Base-by-base conservation (phyloP, 2,329 filamentous ascomycete species). In the Pseudonectria foliicola region DNA sequence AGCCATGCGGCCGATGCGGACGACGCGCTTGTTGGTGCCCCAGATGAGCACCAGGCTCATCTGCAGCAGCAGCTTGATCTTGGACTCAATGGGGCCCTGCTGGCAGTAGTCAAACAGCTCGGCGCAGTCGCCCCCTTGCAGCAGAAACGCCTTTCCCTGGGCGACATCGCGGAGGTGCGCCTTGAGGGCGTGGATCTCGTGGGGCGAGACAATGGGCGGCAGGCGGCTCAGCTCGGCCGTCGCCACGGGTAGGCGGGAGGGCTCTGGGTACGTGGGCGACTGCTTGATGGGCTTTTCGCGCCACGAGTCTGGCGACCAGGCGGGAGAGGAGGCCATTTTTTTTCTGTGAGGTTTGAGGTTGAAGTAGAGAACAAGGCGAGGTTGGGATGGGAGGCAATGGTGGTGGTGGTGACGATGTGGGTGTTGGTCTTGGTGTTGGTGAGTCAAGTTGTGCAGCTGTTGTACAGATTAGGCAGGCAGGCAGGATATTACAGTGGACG, bases 101-200 rank as follows among this genome's bases (percentile, higher is more conserved):
- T 85, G 81, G 63, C 92, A 98, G 69, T 98, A 98, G 61, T 92
- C 87, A 55, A 98, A 98, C 8, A 96, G 75, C 67, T 98, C 92
- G 12, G 92, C 92, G 56, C 92, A 98, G 64, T 98, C 92, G 43
- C 90, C 92, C 40, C 92, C 92, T 66, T 98, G 92, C 4, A 98
- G 77, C 8, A 98, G 71, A 59, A 98, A 96, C 10, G 90, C 86
- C 46, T 90, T 88, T 24, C 92, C 92, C 25, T 84, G 68, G 5
- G 92, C 92, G 6, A 94, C 92, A 64, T 95, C 86, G 39, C 78
- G 77, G 14, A 98, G 73, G 51, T 77, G 82, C 34, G 77, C 70
- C 56, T 88, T 88, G 34, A 98, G 73, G 44, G 77, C 82, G 49
- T 77, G 71, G 54, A 98, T 94, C 63, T 92, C 86, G 31, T 72